Base-by-base conservation (phyloP, 108 stramenopile species). In the Thalassiosira profunda region DNA sequence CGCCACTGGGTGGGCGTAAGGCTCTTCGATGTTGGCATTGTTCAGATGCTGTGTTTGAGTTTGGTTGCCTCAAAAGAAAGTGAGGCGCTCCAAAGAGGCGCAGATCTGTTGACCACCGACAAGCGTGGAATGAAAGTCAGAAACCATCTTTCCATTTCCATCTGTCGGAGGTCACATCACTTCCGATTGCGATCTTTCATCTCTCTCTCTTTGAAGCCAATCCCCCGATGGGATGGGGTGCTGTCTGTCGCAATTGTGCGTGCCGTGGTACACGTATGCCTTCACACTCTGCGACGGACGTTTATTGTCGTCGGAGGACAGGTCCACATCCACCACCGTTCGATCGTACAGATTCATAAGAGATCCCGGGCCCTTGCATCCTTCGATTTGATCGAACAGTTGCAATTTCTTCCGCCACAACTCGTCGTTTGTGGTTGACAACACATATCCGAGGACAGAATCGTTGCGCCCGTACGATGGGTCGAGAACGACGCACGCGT, bases 301-400 rank as follows among this genome's bases (percentile, higher is more conserved):
- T n/a, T n/a, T n/a, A n/a, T n/a, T n/a, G n/a, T n/a, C n/a, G n/a
- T n/a, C n/a, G n/a, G n/a, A n/a, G n/a, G 17, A 44, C 35, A 21
- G 21, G 28, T 60, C 59, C 6, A 60, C 59, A 43, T 60, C 59
- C 6, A 43, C 38, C 21, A 60, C 42, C 28, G 41, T 24, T 60
- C 59, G 9, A 23, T 60, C 59, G 29, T 60, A 60, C 8, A 60
- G 45, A 43, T 60, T 60, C 4, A 43, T 14, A 5, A 26, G 15
- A 3, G 9, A 10, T 9, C 3, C 29, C 6, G 40, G 59, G 21
- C 41, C 59, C 29, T 29, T 42, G 15, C 30, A 60, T 9, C 41
- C 41, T 36, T 60, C 41, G 15, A 60, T 60, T 38, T 30, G 41
- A 60, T 60, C 57, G 31, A 21, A 60, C 5, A 43, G 21, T 44